Evolutionary conservation across 2,329 filamentous ascomycete species (phyloP), one percentile per base, ranked within the genome.

Genomic region (Coleophoma crateriformis): DNA sequence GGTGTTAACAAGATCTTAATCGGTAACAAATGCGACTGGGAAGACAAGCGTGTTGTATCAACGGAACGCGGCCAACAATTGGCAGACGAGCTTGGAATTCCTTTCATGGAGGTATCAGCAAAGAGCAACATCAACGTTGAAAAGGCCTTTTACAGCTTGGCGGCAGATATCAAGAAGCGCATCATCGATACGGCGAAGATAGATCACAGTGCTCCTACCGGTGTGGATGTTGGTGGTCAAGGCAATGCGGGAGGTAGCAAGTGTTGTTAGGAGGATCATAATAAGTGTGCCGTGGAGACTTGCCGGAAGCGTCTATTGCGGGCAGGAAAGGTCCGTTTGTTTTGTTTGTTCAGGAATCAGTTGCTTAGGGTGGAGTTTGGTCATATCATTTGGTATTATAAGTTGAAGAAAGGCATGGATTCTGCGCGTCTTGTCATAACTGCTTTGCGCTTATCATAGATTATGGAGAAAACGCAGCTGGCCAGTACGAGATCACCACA

Each of bases 41-140:
- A 97, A 72, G 94, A 99, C 75, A 97, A 97, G 80, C 87, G 94
- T 60, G 90, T 88, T 49, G 88, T 99, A 39, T 90, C 89, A 45
- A 95, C 88, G 52, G 91, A 96, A 69, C 87, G 90, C 66, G 94
- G 94, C 61, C 91, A 99, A 71, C 85, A 86, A 58, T 82, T 99
- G 50, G 94, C 94, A 52, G 88, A 96, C 72, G 94, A 97, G 72
- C 85, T 99, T 53, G 90, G 91, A 65, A 95, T 99, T 58, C 92
- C 94, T 17, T 99, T 99, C 79, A 87, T 99, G 68, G 94, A 99
- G 71, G 94, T 99, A 55, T 95, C 90, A 15, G 94, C 94, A 58
- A 99, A 99, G 81, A 92, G 88, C 76, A 97, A 97, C 76, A 96
- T 96, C 82, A 99, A 99, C 74, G 95, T 99, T 65, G 94, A 99